Percentiles rank a stretch among this genome's conserved stretches.
Evolutionary conservation across 129 eudicot genomes (phyloP).

Genomic region (Tagetes erecta): DNA sequence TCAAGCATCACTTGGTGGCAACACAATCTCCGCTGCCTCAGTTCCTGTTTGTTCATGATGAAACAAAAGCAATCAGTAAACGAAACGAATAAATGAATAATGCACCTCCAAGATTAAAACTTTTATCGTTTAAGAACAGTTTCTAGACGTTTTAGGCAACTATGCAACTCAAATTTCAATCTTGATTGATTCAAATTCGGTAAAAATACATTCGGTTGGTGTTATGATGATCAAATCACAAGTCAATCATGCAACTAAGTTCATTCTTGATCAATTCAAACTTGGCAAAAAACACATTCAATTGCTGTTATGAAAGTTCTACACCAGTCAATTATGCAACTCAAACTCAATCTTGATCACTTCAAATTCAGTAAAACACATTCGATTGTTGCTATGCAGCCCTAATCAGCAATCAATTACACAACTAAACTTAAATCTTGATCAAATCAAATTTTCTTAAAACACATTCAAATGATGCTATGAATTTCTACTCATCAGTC

Average conservation of each 20-base stretch:
- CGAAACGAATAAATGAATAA: neutral
- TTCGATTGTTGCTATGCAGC: too few relatives aligned
- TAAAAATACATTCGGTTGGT: too few relatives aligned
- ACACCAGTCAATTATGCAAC: too few relatives aligned
- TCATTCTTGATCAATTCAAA: neutral
- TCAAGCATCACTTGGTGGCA: constrained; percentile 33
- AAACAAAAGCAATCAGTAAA: constrained; percentile 8
- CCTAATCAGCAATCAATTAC: too few relatives aligned
- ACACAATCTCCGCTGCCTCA: constrained; percentile 28
- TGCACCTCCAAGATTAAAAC: neutral
- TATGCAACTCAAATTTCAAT: neutral
- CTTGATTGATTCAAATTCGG: neutral
- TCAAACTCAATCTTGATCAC: neutral
- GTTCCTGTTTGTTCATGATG: constrained; percentile 18
- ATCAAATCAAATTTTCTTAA: too few relatives aligned
- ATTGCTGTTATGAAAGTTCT: too few relatives aligned
- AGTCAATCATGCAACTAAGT: neutral
- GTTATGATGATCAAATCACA: too few relatives aligned
- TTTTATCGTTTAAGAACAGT: neutral
- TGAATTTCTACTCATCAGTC: neutral
- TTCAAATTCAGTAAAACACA: neutral
- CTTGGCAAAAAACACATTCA: neutral
- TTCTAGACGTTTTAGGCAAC: neutral
- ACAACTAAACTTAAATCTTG: too few relatives aligned
- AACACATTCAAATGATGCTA: too few relatives aligned